Base-by-base conservation (phyloP, 2,329 filamentous ascomycete genomes). In the Neonectria coccinea region DNA sequence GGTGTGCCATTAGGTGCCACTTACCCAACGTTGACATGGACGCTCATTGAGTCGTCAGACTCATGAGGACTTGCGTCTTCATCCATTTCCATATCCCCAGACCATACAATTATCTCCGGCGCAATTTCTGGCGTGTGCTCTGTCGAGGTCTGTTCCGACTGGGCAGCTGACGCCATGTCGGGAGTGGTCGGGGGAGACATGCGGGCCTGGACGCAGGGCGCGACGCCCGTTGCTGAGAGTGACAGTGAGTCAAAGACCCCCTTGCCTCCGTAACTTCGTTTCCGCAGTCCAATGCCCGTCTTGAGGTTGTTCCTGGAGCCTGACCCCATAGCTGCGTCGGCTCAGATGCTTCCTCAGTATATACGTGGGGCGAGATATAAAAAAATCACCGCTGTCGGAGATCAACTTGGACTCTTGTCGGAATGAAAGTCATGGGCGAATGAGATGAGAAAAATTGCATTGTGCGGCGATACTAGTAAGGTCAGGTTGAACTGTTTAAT, bases 51-150 rank as follows among this genome's bases (percentile, higher is more conserved):
- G 41, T 68, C 71, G 27, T 75, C 68, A 25, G 73, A 70, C 48
- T 73, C 75, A 20, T 55, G 59, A 18, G 48, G 56, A 31, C 65
- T 72, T 7, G 58, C 44, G 22, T 58, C 65, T 36, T 58, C 65
- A 45, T 72, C 70, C 20, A 76, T 39, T 22, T 78, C 77, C 76
- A 82, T 81, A 14, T 79, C 74, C 59, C 79, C 81, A 31, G 80
- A 82, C 77, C 81, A 82, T 18, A 83, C 82, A 5, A 83, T 72
- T 27, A 84, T 84, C 64, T 82, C 81, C 4, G 79, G 75, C 4
- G 77, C 79, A 36, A 79, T 78, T 41, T 82, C 78, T 51, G 75
- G 75, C 7, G 73, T 70, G 22, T 73, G 66, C 50, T 79, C 76
- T 22, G 77, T 77, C 58, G 70, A 78, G 53, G 72, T 73, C 67